Percentiles rank a stretch among this genome's conserved stretches.
Conservation (phyloP, 2,329 filamentous ascomycete species). For the Hymenoscyphus repandus region DNA sequence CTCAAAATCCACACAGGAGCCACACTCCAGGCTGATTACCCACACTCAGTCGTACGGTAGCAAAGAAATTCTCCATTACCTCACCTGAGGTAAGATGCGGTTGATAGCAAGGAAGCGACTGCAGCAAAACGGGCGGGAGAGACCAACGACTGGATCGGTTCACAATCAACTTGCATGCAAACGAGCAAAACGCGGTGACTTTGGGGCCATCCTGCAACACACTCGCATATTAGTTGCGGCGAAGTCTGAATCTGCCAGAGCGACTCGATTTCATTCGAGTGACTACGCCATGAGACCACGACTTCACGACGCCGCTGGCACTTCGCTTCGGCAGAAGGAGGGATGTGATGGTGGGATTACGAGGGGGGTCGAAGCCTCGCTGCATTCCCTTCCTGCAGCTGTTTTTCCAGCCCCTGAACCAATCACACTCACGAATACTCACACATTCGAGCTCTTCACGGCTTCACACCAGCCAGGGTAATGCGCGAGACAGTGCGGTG, state of each 20-base stretch:
- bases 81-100: slow-evolving; percentile 2
- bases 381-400: not conserved
- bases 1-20: not conserved
- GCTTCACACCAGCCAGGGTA: not conserved
- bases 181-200: not conserved
- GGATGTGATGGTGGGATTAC: not conserved
- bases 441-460: not conserved
- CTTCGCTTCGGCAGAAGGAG: not conserved
- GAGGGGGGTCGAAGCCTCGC: not conserved
- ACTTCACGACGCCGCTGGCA: not conserved
- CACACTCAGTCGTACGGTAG: not conserved
- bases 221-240: not conserved
- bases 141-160: not conserved
- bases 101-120: slow-evolving; percentile 4
- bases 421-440: not conserved
- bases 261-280: not conserved
- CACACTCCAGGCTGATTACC: not conserved
- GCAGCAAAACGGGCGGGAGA: not conserved
- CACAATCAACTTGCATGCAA: not conserved
- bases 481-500: not conserved
- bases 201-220: not conserved
- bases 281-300: not conserved
- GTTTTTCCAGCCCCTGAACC: not conserved
- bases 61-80: slow-evolving; percentile 2
- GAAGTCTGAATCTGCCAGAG: not conserved